Evolutionary conservation across 164 flowering plant species (phyloP).

Genomic region (Saururus chinensis): DNA sequence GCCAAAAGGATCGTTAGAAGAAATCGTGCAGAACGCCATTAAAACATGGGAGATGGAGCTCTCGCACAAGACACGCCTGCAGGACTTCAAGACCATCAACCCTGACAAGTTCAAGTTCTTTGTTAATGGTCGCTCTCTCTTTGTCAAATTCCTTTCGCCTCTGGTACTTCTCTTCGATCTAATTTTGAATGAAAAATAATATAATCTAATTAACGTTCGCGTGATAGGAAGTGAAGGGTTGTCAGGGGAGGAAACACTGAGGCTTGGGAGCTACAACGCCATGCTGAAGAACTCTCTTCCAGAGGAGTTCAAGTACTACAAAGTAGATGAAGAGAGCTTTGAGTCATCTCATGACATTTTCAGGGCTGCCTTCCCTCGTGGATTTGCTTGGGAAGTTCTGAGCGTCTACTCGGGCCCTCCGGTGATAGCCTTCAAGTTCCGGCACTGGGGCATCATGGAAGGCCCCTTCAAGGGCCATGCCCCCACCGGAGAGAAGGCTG

Average conservation of each 20-base stretch:
- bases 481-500: conserved; percentile 66
- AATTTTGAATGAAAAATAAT: not conserved
- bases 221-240: conserved; percentile 64
- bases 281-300: conserved; percentile 63
- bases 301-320: conserved; percentile 55
- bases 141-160: no score
- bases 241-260: conserved; percentile 58
- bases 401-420: conserved; percentile 80
- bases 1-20: conserved; percentile 62
- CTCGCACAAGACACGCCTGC: conserved; percentile 60
- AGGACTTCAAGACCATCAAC: conserved; percentile 65
- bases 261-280: conserved; percentile 79
- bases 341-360: conserved; percentile 77
- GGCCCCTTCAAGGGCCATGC: conserved; percentile 78
- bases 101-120: conserved; percentile 74
- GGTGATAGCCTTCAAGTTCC: conserved; percentile 55
- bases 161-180: not conserved
- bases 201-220: not conserved
- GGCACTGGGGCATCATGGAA: conserved; percentile 95
- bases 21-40: conserved; percentile 66
- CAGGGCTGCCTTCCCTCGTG: conserved; percentile 59
- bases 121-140: conserved; percentile 46
- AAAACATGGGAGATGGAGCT: conserved; percentile 97
- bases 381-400: conserved; percentile 88
- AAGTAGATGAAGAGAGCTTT: conserved; percentile 67